phyloP scores from a whole-genome alignment of 179 eudicot genomes.

The Beta corolliflora region DNA sequence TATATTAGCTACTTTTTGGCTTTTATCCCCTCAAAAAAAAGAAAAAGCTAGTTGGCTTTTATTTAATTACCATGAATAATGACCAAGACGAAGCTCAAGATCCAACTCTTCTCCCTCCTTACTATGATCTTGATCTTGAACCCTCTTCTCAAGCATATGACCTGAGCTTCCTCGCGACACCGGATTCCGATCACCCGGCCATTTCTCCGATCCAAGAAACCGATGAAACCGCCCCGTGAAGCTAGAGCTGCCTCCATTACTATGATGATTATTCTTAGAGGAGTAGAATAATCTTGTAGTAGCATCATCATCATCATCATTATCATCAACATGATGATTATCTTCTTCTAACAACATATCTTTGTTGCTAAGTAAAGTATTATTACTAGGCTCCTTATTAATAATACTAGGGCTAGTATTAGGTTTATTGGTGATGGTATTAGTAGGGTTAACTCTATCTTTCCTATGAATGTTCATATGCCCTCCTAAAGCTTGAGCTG shows the following conservation, averaged over 20 bases:
- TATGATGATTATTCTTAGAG: slow-evolving; percentile 12
- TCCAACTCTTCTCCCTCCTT: slow-evolving; percentile 48
- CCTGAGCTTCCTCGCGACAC: slow-evolving; percentile 5
- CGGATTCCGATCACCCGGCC: not conserved
- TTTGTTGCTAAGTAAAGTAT: slow-evolving; percentile 19
- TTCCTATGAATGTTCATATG: slow-evolving; percentile 78
- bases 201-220: slow-evolving; percentile 15
- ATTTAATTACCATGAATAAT: slow-evolving; percentile 38
- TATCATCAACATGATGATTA: slow-evolving; percentile 11
- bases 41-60: not conserved
- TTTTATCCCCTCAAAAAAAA: no score
- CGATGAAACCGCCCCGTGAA: slow-evolving; percentile 16
- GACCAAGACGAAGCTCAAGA: slow-evolving; percentile 63
- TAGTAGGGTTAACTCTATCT: slow-evolving; percentile 41
- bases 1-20: no score
- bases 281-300: slow-evolving; percentile 17
- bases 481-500: slow-evolving; percentile 83
- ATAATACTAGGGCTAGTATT: not conserved
- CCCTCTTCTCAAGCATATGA: slow-evolving; percentile 22
- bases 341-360: slow-evolving; percentile 22
- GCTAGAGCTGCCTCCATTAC: slow-evolving; percentile 13
- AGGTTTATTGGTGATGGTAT: not conserved
- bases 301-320: slow-evolving; percentile 16
- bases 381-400: slow-evolving; percentile 21
- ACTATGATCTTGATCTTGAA: slow-evolving; percentile 27